These are phyloP conservation scores for Adenanthera pavonina DNA, from an alignment of 306 rosid genomes.

Conservation along the genomic window DNA sequence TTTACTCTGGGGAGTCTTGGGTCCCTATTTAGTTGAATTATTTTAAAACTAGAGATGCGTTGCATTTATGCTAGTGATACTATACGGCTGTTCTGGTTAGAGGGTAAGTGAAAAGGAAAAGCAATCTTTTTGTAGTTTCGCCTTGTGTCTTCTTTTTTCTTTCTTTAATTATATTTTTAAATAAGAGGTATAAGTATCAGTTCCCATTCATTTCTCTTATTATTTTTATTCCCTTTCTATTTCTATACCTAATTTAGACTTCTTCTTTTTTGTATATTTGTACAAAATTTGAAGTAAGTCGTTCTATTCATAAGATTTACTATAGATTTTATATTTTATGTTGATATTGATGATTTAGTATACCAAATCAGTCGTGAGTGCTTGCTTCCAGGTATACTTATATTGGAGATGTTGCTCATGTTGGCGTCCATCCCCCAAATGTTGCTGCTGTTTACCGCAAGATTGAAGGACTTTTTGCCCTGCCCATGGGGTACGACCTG, in stretches of 20 bases:
- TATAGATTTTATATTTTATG: too few relatives aligned
- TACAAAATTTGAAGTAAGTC: too few relatives aligned
- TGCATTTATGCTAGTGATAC: slow-evolving; percentile 24
- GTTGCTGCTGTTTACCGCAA: slow-evolving; percentile 92
- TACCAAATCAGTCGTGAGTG: not conserved
- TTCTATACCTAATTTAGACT: too few relatives aligned
- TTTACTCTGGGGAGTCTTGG: not conserved
- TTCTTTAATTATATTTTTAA: too few relatives aligned
- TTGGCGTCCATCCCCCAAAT: slow-evolving; percentile 89
- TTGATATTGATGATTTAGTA: not conserved
- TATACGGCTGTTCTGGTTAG: not conserved
- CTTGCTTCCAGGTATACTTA: slow-evolving; percentile 64
- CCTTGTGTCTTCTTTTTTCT: too few relatives aligned
- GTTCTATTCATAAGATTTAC: too few relatives aligned
- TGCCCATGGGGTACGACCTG: slow-evolving; percentile 90
- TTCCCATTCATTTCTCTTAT: too few relatives aligned
- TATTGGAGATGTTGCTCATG: slow-evolving; percentile 89
- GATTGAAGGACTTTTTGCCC: slow-evolving; percentile 67
- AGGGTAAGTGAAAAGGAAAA: too few relatives aligned
- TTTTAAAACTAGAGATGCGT: slow-evolving; percentile 6
- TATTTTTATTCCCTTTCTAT: too few relatives aligned
- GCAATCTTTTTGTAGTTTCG: too few relatives aligned
- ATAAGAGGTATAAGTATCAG: too few relatives aligned
- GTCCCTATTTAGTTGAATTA: not conserved
- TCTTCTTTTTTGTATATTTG: too few relatives aligned